These are phyloP conservation scores for Clarireedia paspali DNA, from an alignment of 2,329 filamentous ascomycete species.

Conservation along the genomic window DNA sequence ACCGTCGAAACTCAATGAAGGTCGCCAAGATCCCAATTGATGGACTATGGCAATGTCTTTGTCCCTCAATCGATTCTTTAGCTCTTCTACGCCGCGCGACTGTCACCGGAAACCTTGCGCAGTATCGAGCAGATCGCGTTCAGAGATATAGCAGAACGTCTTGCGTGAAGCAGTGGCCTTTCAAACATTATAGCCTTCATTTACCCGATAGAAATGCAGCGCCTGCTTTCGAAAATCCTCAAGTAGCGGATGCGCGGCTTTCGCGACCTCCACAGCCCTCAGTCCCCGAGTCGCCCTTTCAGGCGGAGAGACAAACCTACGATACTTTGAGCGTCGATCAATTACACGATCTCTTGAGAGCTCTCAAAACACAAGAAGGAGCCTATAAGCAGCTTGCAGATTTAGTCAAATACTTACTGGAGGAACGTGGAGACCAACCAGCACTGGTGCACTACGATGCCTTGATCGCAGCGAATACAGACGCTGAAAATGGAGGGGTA, in stretches of 20 bases:
- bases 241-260: not conserved
- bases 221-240: not conserved
- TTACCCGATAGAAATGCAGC: not conserved
- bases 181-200: no score
- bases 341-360: conserved; percentile 42
- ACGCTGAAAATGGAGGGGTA: conserved; percentile 56
- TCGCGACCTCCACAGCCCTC: no score
- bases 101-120: no score
- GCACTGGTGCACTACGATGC: conserved; percentile 62
- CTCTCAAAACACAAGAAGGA: conserved; percentile 31
- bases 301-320: not conserved
- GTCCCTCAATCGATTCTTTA: conserved; percentile 42
- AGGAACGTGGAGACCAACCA: conserved; percentile 44
- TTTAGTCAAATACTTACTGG: conserved; percentile 52
- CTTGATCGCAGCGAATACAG: conserved; percentile 64
- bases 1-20: conserved; percentile 25
- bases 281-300: no score
- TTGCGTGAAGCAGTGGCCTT: no score
- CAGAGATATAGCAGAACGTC: no score
- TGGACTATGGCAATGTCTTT: conserved; percentile 57
- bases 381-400: conserved; percentile 33
- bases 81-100: not conserved
- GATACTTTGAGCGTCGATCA: conserved; percentile 11
- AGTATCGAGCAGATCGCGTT: no score
- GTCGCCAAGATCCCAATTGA: conserved; percentile 37